Evolutionary conservation across 768 basidiomycete genomes (phyloP).

Genomic region (Lactarius psammicola): DNA sequence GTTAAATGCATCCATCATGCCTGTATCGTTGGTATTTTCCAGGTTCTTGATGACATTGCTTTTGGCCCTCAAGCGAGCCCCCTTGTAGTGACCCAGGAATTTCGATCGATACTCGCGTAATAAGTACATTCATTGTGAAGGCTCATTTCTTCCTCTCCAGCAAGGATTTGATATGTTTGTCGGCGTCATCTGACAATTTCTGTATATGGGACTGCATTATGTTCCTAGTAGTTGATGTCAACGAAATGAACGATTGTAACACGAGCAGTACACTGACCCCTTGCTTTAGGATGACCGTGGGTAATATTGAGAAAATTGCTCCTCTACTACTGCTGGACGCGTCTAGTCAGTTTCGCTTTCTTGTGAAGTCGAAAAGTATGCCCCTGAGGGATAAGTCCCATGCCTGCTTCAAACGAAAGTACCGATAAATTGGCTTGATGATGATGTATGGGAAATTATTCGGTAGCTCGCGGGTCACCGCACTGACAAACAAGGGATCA

Average conservation of each 20-base stretch:
- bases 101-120: constrained; percentile 42
- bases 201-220: constrained; percentile 20
- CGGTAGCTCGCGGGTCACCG: constrained; percentile 66
- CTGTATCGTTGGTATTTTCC: not conserved
- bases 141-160: constrained; percentile 23
- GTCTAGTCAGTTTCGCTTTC: constrained; percentile 22
- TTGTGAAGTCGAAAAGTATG: constrained; percentile 29
- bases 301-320: constrained; percentile 31
- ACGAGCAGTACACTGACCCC: constrained; percentile 23
- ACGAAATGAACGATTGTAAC: not conserved
- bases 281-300: constrained; percentile 28
- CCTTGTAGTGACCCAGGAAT: constrained; percentile 51
- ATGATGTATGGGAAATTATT: constrained; percentile 55
- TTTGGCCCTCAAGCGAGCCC: constrained; percentile 21
- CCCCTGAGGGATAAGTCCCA: constrained; percentile 30
- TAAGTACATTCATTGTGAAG: constrained; percentile 32
- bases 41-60: constrained; percentile 4
- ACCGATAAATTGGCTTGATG: constrained; percentile 29
- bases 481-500: constrained; percentile 39
- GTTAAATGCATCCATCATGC: not conserved
- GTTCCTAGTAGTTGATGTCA: not conserved
- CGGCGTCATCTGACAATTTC: not conserved
- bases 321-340: constrained; percentile 23
- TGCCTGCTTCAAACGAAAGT: constrained; percentile 16
- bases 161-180: constrained; percentile 16